Evolutionary conservation across 2,329 filamentous ascomycete species (phyloP).

Genomic region (Thielaviopsis musarum): DNA sequence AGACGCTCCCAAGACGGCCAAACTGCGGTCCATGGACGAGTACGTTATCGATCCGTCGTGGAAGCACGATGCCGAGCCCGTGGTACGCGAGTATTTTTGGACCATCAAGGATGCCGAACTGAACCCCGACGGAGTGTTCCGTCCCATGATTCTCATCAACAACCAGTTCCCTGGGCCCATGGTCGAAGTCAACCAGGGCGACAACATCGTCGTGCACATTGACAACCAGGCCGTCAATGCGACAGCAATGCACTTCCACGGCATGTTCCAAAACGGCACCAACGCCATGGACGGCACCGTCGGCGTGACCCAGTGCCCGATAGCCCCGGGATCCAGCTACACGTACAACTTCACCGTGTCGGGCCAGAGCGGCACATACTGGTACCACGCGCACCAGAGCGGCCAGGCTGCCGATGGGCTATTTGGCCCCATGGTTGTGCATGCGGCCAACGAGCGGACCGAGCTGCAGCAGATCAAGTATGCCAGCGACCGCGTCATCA

Average conservation of each 20-base stretch:
- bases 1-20: conserved; percentile 14
- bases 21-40: conserved; percentile 23
- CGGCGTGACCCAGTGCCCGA: conserved; percentile 49
- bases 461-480: conserved; percentile 15
- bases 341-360: conserved; percentile 51
- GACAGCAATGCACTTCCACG: conserved; percentile 60
- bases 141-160: conserved; percentile 53
- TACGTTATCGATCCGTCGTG: conserved; percentile 42
- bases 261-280: conserved; percentile 60
- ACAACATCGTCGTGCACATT: conserved; percentile 52
- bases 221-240: conserved; percentile 50
- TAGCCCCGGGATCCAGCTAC: conserved; percentile 44
- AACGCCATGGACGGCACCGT: conserved; percentile 56
- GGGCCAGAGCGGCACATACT: conserved; percentile 31
- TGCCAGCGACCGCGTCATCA: conserved; percentile 39
- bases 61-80: conserved; percentile 33
- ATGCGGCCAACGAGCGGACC: conserved; percentile 30
- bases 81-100: conserved; percentile 40
- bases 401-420: conserved; percentile 53
- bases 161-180: conserved; percentile 57
- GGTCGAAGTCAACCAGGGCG: conserved; percentile 57
- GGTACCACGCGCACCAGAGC: conserved; percentile 50
- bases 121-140: conserved; percentile 42
- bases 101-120: conserved; percentile 37
- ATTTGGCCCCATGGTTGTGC: conserved; percentile 49